Conservation (phyloP, 2,329 filamentous ascomycete species). For the Sarocladiaceae sp. region DNA sequence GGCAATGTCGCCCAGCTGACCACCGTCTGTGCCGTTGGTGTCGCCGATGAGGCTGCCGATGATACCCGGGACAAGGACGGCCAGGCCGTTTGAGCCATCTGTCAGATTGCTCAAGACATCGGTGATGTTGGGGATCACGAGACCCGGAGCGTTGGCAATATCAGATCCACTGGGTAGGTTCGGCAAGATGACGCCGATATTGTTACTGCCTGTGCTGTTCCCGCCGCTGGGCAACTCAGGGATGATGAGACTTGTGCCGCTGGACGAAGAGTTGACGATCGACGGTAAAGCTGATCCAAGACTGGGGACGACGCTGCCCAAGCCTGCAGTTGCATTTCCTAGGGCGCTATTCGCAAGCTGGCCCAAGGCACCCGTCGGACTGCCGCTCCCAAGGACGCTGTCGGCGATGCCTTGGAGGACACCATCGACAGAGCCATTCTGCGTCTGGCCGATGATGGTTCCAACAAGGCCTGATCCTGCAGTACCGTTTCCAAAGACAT, state of each 20-base stretch:
- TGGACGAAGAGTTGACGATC: background rate
- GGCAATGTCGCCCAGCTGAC: constrained; percentile 3
- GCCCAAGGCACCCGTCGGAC: background rate
- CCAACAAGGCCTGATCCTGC: constrained; percentile 2
- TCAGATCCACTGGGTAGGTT: background rate
- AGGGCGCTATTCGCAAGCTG: constrained; percentile 5
- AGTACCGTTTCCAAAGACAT: constrained; percentile 5
- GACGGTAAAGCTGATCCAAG: constrained; percentile 1
- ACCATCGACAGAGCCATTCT: constrained; percentile 3
- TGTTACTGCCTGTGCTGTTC: background rate
- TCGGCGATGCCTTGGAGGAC: background rate
- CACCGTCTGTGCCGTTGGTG: background rate
- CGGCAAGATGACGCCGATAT: background rate
- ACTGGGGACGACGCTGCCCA: background rate
- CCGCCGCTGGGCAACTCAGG: background rate
- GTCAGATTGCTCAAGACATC: background rate
- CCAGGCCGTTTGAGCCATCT: background rate
- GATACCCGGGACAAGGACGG: background rate
- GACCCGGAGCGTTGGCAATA: background rate
- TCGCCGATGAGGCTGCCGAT: constrained; percentile 2
- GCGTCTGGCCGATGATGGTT: background rate
- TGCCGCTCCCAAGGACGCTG: background rate
- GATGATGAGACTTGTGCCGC: constrained; percentile 2
- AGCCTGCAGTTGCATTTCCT: background rate
- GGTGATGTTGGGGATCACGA: background rate